Evolutionary conservation across 2,329 filamentous ascomycete species (phyloP).

Genomic region (Rosellinia necatrix): DNA sequence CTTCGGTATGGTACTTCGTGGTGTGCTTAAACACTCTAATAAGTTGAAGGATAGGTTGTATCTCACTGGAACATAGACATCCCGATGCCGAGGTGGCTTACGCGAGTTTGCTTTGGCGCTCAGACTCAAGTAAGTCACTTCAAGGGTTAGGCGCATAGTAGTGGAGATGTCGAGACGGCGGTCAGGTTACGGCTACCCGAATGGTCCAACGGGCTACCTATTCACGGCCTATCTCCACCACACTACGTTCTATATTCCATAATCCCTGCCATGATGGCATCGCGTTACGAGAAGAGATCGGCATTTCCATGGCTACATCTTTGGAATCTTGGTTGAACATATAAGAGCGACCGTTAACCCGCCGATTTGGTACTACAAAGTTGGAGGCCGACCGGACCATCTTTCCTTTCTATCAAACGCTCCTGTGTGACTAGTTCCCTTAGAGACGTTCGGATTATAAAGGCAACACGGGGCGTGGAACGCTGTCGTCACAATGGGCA

Average conservation of each 20-base stretch:
- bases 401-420: not conserved
- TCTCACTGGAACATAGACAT: not conserved
- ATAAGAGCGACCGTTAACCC: constrained; percentile 13
- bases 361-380: not conserved
- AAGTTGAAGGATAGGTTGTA: too few relatives aligned
- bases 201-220: constrained; percentile 18
- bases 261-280: not conserved
- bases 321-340: not conserved
- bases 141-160: constrained; percentile 14
- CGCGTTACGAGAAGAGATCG: constrained; percentile 10
- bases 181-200: constrained; percentile 11
- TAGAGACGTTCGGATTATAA: not conserved
- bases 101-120: not conserved
- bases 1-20: too few relatives aligned
- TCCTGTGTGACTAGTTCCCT: not conserved
- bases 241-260: not conserved
- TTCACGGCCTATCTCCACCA: constrained; percentile 21
- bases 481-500: constrained; percentile 35
- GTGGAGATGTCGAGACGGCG: constrained; percentile 21
- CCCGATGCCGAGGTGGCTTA: not conserved
- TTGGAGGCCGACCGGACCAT: not conserved
- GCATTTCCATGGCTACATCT: not conserved
- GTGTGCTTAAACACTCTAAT: too few relatives aligned
- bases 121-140: constrained; percentile 11
- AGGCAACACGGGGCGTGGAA: not conserved